phyloP scores from a whole-genome alignment of 2,329 filamentous ascomycete species.

The Atkinsonella hypoxylon region DNA sequence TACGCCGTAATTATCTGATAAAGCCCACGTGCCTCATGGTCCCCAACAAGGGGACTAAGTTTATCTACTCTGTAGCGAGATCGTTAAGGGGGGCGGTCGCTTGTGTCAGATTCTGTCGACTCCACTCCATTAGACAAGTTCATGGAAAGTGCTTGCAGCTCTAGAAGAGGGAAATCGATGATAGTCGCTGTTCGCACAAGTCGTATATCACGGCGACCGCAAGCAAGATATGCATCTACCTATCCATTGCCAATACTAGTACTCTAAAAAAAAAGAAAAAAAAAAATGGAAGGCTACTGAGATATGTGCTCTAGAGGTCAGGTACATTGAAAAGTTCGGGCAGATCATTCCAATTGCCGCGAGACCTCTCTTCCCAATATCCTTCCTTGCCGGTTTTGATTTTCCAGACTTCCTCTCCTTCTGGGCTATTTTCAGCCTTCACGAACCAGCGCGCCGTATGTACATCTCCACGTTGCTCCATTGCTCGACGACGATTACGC shows the following conservation, averaged over 20 bases:
- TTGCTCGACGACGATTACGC: constrained; percentile 56
- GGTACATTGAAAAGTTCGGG: constrained; percentile 35
- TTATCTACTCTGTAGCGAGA: neutral
- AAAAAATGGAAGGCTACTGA: neutral
- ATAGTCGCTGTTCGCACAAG: too few relatives aligned
- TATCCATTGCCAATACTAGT: too few relatives aligned
- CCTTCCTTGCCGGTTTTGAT: constrained; percentile 71
- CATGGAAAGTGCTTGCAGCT: neutral
- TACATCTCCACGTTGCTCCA: constrained; percentile 62
- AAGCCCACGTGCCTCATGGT: neutral
- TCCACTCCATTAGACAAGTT: neutral
- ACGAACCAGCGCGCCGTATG: constrained; percentile 80
- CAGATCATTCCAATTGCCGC: constrained; percentile 51
- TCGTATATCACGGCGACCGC: too few relatives aligned
- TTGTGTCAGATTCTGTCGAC: neutral
- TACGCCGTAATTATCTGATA: too few relatives aligned
- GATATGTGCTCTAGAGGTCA: constrained; percentile 11
- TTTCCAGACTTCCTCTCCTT: constrained; percentile 60
- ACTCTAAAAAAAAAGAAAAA: neutral
- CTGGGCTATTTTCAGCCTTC: constrained; percentile 46
- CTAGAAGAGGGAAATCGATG: too few relatives aligned
- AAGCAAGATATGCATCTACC: too few relatives aligned
- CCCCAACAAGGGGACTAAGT: neutral
- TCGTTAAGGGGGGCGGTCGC: neutral
- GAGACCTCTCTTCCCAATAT: constrained; percentile 82